Evolutionary conservation across 2,329 filamentous ascomycete species (phyloP), one percentile per base, ranked within the genome.

Genomic region (Pyrenophora teres): DNA sequence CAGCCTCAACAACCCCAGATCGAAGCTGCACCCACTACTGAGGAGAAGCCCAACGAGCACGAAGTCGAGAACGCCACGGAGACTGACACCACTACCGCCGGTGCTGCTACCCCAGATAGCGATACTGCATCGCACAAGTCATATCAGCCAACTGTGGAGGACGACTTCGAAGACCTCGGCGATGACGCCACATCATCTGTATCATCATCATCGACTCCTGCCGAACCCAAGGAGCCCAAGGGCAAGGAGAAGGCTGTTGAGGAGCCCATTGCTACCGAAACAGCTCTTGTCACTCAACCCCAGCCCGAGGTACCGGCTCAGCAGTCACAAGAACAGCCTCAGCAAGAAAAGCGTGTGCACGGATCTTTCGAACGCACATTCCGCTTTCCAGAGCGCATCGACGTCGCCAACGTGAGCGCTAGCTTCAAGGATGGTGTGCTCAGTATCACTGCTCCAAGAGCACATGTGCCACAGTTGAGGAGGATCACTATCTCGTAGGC

Each of bases 361-460:
- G 87, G 87, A 69, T 81, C 86, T 60, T 90, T 90, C 76, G 80
- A 82, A 41, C 83, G 87, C 57, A 83, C 80, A 52, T 90, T 90
- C 77, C 83, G 77, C 70, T 90, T 90, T 77, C 85, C 87, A 0
- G 74, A 75, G 45, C 81, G 81, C 23, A 80, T 90, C 54, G 84
- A 88, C 65, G 81, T 83, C 63, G 83, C 85, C 13, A 74, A 65
- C 3, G 87, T 90, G 48, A 78, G 73, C 38, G 87, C 87, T 42
- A 79, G 69, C 46, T 81, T 90, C 62, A 81, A 83, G 72, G 82
- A 89, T 54, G 87, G 87, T 23, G 78, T 89, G 57, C 77, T 90
- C 59, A 83, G 72, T 60, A 79, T 90, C 52, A 67, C 78, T 21
- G 81, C 90, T 15, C 87, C 87, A 43, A 90, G 88, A 80, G 81